These are phyloP conservation scores for Trichoderma atrobrunneum DNA, from an alignment of 2,329 filamentous ascomycete species.

Conservation along the genomic window DNA sequence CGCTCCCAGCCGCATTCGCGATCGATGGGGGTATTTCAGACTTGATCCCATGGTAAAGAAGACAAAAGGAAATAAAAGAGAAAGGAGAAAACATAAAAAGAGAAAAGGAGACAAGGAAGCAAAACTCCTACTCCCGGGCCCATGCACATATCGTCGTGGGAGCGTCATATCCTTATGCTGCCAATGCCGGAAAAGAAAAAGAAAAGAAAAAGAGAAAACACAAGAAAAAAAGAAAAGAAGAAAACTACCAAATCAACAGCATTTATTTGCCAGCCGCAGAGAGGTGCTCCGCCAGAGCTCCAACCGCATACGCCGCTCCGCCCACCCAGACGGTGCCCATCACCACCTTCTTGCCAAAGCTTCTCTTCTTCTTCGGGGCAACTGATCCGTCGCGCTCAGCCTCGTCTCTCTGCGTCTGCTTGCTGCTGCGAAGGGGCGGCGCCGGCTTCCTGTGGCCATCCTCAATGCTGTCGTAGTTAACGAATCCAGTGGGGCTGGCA, in stretches of 20 bases:
- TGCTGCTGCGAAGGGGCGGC: constrained; percentile 38
- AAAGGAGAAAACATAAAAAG: neutral
- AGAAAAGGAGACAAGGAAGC: neutral
- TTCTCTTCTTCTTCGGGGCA: constrained; percentile 34
- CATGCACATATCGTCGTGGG: constrained; percentile 12
- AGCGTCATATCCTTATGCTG: neutral
- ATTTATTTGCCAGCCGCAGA: constrained; percentile 42
- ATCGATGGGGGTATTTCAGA: constrained; percentile 18
- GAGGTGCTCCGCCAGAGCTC: constrained; percentile 58
- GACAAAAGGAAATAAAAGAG: neutral
- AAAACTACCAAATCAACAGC: constrained; percentile 17
- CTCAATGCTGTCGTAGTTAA: constrained; percentile 52
- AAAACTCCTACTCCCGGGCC: constrained; percentile 15
- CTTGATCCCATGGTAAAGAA: constrained; percentile 4
- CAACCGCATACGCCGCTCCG: constrained; percentile 56
- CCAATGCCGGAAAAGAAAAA: neutral
- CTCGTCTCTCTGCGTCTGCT: constrained; percentile 42
- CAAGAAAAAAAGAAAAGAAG: neutral
- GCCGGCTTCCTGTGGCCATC: constrained; percentile 30
- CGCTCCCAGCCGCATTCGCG: constrained; percentile 18
- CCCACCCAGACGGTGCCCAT: constrained; percentile 55
- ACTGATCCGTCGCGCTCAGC: constrained; percentile 45
- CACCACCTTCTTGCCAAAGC: constrained; percentile 47
- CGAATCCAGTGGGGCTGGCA: constrained; percentile 63
- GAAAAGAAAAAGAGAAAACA: neutral